Conservation (phyloP, 1,139 yeast genomes). For the Diutina sp. region DNA sequence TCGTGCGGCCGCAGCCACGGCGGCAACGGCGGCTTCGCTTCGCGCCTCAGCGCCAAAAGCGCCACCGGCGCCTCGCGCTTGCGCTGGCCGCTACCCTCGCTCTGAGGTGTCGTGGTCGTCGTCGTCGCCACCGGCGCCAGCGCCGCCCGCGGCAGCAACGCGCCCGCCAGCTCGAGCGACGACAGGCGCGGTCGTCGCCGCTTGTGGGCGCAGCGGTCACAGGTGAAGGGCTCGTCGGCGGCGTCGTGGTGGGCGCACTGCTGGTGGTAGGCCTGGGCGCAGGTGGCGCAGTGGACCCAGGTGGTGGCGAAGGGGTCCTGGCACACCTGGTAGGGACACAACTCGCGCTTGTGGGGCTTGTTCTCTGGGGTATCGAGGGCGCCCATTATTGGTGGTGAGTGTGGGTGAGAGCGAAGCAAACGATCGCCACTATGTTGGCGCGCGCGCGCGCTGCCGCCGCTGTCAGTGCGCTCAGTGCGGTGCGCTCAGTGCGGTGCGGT, state of each 20-base stretch:
- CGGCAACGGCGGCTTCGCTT: not conserved
- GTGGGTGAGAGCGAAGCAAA: too few relatives aligned
- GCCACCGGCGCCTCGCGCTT: not conserved
- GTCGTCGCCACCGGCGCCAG: not conserved
- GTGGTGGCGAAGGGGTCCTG: not conserved
- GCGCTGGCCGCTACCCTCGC: not conserved
- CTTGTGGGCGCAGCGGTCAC: not conserved
- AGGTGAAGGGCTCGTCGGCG: not conserved
- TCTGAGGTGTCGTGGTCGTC: not conserved
- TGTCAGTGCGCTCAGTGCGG: too few relatives aligned
- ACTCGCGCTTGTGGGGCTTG: not conserved
- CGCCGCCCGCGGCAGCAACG: not conserved
- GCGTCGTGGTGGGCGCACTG: not conserved
- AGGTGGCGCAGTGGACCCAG: not conserved
- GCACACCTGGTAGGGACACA: not conserved
- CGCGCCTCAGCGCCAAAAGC: not conserved
- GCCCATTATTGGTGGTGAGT: not conserved
- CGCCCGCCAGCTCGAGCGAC: not conserved
- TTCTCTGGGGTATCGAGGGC: not conserved
- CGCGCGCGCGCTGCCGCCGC: too few relatives aligned
- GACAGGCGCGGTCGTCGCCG: not conserved
- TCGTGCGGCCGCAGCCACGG: not conserved
- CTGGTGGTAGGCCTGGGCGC: slow-evolving; percentile 1
- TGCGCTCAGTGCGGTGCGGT: too few relatives aligned
- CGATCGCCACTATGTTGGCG: too few relatives aligned